phyloP scores from a whole-genome alignment of 257 asterid species.

The Solanum lycopersicoides region DNA sequence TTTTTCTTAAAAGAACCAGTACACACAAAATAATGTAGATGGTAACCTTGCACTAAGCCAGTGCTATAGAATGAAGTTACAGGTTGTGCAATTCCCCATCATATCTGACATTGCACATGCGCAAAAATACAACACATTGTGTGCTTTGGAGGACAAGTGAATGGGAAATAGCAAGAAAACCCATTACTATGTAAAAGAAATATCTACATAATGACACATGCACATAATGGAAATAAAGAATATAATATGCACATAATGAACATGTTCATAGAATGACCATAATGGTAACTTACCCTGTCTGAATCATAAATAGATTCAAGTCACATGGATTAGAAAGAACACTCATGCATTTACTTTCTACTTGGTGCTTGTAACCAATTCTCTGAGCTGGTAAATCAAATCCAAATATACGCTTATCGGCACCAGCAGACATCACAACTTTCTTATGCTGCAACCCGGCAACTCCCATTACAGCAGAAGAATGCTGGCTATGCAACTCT shows the following conservation, averaged over 20 bases:
- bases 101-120: background rate
- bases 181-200: background rate
- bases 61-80: background rate
- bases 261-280: background rate
- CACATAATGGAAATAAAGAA: background rate
- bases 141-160: background rate
- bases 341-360: constrained; percentile 90
- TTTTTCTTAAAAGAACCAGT: background rate
- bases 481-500: constrained; percentile 52
- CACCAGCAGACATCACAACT: constrained; percentile 74
- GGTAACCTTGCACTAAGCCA: background rate
- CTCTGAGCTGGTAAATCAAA: constrained; percentile 45
- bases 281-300: constrained; percentile 55
- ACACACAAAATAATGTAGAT: background rate
- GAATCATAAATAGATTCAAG: constrained; percentile 92
- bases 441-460: constrained; percentile 80
- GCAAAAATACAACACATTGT: background rate
- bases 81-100: background rate
- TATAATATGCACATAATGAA: background rate
- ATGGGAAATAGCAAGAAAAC: background rate
- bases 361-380: constrained; percentile 56
- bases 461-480: constrained; percentile 94
- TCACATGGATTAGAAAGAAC: constrained; percentile 84
- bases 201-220: background rate
- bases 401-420: constrained; percentile 68